Base-by-base conservation (phyloP, 306 rosid species). In the Carpinus fangiana region DNA sequence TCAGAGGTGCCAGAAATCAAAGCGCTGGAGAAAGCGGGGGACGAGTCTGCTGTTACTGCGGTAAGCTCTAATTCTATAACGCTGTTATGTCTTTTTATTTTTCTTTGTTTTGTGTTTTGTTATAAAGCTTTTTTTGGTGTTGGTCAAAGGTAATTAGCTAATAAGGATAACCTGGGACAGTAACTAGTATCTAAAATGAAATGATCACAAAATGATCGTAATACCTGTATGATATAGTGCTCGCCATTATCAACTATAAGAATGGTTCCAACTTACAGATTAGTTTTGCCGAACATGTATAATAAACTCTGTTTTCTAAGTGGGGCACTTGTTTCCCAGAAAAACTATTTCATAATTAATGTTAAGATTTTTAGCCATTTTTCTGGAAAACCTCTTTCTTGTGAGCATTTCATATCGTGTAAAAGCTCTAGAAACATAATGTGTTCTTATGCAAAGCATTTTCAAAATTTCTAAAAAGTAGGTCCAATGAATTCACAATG, bases 1-100 rank as follows among this genome's bases (percentile, higher is more conserved):
- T 91, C 97, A 5, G 99, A 96, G 81, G 93, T 97, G 68, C 84
- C 89, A 14, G 98, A 93, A 86, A 86, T 36, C 52, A 90, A 90
- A 80, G 81, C 94, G 68, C 74, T 96, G 72, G 99, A 90, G 81
- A 92, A 92, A 80, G 82, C 68, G 81, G 97, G 87, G 85, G 92
- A 90, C 76, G 89, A 89, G 61, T 74, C 92, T 48, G 92, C 89
- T 62, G 79, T 87, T 70, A 86, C 85, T 68, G 80, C 2, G 87
- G 98, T 94, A 89, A 74, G n/a, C 61, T 66, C 64, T 48, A 2
- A 55, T 48, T 82, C 52, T 61, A 62, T 8, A 82, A 48, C n/a
- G 13, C 59, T 45, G 26, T 45, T 56, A 47, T 28, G 43, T 81
- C 71, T 72, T 80, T 73, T 70, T 65, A 6, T 17, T 21, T 65